These are phyloP conservation scores for Phytophthora cactorum DNA, from an alignment of 352 stramenopile species.

Conservation along the genomic window DNA sequence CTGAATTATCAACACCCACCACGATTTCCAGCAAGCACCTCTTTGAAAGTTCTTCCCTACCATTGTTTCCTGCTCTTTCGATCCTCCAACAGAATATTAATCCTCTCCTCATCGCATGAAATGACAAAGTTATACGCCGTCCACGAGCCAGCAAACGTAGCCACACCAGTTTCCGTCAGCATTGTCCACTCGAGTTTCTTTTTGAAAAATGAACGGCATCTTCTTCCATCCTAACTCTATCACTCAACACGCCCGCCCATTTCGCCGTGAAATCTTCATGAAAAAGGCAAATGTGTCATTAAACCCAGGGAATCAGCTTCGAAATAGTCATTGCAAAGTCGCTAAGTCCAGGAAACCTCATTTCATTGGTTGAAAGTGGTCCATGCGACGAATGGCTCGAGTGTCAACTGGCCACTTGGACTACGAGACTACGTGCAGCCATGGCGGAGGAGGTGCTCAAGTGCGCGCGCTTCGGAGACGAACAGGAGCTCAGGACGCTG, in stretches of 20 bases:
- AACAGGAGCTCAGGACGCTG: slow-evolving; percentile 60
- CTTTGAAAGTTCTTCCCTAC: no score
- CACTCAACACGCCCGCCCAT: background rate
- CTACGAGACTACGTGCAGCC: background rate
- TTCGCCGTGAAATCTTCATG: background rate
- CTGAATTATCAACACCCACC: no score
- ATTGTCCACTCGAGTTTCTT: background rate
- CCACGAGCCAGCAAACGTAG: background rate
- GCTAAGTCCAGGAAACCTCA: background rate
- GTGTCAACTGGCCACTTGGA: background rate
- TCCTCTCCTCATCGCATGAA: background rate
- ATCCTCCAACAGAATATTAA: background rate
- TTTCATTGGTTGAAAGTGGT: slow-evolving; percentile 10
- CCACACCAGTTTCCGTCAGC: background rate
- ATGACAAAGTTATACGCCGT: background rate
- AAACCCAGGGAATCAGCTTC: slow-evolving; percentile 15
- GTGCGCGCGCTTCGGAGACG: slow-evolving; percentile 77
- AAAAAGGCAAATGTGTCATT: background rate
- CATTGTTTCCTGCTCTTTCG: no score
- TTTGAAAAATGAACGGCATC: background rate
- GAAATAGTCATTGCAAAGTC: slow-evolving; percentile 7
- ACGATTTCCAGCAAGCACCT: no score
- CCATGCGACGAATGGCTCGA: slow-evolving; percentile 18
- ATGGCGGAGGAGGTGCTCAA: slow-evolving; percentile 65
- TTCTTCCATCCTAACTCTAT: no score